Conservation (phyloP, 2,329 filamentous ascomycete genomes). For the Ophiostoma angusticollis region DNA sequence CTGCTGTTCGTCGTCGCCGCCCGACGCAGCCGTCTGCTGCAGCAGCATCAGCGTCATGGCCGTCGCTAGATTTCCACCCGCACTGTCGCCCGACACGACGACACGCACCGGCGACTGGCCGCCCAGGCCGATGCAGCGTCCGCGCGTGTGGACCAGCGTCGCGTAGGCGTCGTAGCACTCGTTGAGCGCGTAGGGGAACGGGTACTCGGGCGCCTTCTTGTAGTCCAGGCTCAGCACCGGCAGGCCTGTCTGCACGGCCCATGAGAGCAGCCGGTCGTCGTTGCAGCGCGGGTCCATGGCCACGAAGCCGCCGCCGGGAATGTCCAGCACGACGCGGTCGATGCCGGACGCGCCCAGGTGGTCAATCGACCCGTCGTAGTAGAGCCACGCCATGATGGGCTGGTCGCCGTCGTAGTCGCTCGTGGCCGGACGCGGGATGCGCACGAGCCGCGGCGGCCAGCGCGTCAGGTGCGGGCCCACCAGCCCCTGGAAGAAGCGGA, state of each 20-base stretch:
- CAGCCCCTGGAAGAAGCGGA: slow-evolving; percentile 58
- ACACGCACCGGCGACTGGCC: slow-evolving; percentile 53
- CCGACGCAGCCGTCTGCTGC: slow-evolving; percentile 58
- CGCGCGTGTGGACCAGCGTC: slow-evolving; percentile 57
- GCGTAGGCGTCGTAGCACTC: slow-evolving; percentile 82
- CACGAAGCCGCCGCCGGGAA: slow-evolving; percentile 90
- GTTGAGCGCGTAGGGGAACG: slow-evolving; percentile 74
- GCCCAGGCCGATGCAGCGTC: slow-evolving; percentile 62
- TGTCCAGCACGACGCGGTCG: slow-evolving; percentile 69
- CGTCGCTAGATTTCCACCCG: slow-evolving; percentile 68
- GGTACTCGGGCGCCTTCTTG: slow-evolving; percentile 70
- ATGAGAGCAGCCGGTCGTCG: slow-evolving; percentile 85
- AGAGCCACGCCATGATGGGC: slow-evolving; percentile 76
- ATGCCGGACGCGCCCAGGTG: slow-evolving; percentile 48
- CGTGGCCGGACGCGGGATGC: slow-evolving; percentile 66
- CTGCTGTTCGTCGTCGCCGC: slow-evolving; percentile 33
- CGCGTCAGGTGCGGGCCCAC: slow-evolving; percentile 67
- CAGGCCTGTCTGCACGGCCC: slow-evolving; percentile 80
- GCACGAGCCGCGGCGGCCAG: slow-evolving; percentile 69
- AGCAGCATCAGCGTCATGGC: slow-evolving; percentile 81
- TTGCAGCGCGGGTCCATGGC: slow-evolving; percentile 93
- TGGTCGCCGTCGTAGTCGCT: slow-evolving; percentile 70
- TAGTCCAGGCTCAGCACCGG: slow-evolving; percentile 89
- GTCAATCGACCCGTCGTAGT: slow-evolving; percentile 72
- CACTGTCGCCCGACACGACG: slow-evolving; percentile 67